phyloP scores from a whole-genome alignment of 169 alveolate genomes.

The Plasmodium gallinaceum region DNA sequence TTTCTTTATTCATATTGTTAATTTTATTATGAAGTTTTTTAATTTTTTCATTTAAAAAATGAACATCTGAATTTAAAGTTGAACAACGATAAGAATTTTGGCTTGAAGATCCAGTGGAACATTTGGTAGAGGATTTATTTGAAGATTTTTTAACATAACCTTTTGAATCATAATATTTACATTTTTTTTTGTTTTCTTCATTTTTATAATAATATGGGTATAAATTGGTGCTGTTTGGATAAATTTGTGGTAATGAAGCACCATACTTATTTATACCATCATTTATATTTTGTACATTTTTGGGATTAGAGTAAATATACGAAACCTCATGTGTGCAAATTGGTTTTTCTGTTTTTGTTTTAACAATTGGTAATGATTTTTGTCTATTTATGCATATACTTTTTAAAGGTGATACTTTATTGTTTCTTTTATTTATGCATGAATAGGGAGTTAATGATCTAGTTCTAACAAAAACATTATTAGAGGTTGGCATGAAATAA shows the following conservation, averaged over 20 bases:
- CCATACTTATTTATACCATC: neutral
- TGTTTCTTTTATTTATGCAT: neutral
- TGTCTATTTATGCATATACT: neutral
- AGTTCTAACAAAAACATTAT: constrained; percentile 56
- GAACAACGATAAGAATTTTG: neutral
- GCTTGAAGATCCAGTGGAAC: constrained; percentile 30
- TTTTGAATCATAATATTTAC: neutral
- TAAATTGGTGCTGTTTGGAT: neutral
- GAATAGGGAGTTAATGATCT: constrained; percentile 30
- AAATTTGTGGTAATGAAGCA: neutral
- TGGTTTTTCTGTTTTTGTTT: neutral
- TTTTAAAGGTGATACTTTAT: constrained; percentile 19
- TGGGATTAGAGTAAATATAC: constrained; percentile 18
- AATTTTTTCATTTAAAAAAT: constrained; percentile 12
- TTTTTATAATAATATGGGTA: neutral
- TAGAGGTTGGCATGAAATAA: neutral
- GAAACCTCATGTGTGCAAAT: constrained; percentile 50
- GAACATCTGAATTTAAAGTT: neutral
- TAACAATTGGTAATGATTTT: neutral
- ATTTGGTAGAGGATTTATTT: neutral
- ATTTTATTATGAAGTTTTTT: constrained; percentile 6
- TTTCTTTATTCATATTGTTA: constrained; percentile 5
- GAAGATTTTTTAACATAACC: constrained; percentile 10
- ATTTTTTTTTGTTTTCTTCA: neutral
- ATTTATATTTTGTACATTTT: neutral